Evolutionary conservation across 2,329 filamentous ascomycete species (phyloP).

Genomic region (Cordyceps tenuipes): DNA sequence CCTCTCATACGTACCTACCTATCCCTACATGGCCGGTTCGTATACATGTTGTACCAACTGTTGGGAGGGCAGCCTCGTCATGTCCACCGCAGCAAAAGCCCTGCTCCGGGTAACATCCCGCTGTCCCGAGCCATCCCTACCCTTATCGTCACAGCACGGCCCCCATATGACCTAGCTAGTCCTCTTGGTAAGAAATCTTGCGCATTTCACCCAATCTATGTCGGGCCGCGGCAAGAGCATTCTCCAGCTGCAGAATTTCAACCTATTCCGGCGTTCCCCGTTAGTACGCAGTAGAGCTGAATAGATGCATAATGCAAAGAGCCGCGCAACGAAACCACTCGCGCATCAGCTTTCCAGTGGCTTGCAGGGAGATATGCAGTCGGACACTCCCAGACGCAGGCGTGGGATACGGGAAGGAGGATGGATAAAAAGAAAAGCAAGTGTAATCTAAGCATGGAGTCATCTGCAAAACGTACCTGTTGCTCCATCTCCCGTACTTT

Average conservation of each 20-base stretch:
- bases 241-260: conserved; percentile 94
- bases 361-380: background rate
- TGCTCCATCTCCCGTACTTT: conserved; percentile 99
- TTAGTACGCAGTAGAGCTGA: background rate
- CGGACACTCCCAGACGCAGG: background rate
- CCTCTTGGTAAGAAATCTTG: conserved; percentile 89
- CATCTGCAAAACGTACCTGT: conserved; percentile 52
- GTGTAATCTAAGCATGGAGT: background rate
- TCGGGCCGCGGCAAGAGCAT: conserved; percentile 68
- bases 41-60: too few species aligned
- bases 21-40: too few species aligned
- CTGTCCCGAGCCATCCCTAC: background rate
- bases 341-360: background rate
- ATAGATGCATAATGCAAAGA: background rate
- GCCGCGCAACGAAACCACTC: background rate
- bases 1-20: too few species aligned
- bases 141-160: background rate
- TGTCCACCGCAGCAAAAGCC: background rate
- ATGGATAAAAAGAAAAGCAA: background rate
- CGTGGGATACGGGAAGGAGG: background rate
- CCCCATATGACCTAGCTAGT: conserved; percentile 34
- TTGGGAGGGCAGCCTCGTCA: too few species aligned
- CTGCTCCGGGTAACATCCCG: background rate
- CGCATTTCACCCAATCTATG: conserved; percentile 92
- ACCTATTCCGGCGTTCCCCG: conserved; percentile 48